Percentiles rank a stretch among this genome's conserved stretches.
These are phyloP conservation scores for Cyberlindnera amylophila DNA, from an alignment of 805 yeast species.

Conservation along the genomic window DNA sequence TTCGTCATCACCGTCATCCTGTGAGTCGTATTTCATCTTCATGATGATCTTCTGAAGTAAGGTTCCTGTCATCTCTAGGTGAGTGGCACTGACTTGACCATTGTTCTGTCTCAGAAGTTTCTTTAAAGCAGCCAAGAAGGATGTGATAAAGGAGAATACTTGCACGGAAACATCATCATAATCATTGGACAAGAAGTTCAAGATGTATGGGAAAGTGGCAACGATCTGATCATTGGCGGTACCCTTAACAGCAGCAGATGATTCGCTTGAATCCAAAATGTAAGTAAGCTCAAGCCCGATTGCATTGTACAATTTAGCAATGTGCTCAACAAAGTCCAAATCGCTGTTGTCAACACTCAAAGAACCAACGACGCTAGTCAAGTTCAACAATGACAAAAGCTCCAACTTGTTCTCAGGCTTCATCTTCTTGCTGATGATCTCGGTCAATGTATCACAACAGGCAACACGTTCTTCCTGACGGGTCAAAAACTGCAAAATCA, in stretches of 20 bases:
- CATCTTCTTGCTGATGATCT: slow-evolving; percentile 76
- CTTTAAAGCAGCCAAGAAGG: slow-evolving; percentile 66
- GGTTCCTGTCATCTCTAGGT: slow-evolving; percentile 52
- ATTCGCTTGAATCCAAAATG: slow-evolving; percentile 55
- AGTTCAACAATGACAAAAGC: slow-evolving; percentile 61
- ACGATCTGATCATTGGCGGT: slow-evolving; percentile 49
- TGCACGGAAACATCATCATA: slow-evolving; percentile 86
- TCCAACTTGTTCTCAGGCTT: slow-evolving; percentile 61
- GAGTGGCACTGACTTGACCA: slow-evolving; percentile 35
- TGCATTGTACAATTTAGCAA: slow-evolving; percentile 69
- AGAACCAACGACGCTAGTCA: slow-evolving; percentile 50
- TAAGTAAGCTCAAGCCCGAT: slow-evolving; percentile 74
- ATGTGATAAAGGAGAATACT: slow-evolving; percentile 76
- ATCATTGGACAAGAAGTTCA: slow-evolving; percentile 71
- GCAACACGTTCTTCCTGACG: slow-evolving; percentile 13
- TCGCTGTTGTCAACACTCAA: slow-evolving; percentile 42
- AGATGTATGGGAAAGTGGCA: slow-evolving; percentile 66
- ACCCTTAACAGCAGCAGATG: slow-evolving; percentile 33
- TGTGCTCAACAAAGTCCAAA: slow-evolving; percentile 67
- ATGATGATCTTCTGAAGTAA: slow-evolving; percentile 65
- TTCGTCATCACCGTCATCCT: slow-evolving; percentile 67
- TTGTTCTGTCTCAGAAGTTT: slow-evolving; percentile 43
- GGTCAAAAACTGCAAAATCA: slow-evolving; percentile 65
- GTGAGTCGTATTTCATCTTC: slow-evolving; percentile 79
- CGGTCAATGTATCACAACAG: slow-evolving; percentile 46